Evolutionary conservation across 805 yeast species (phyloP).

Genomic region (Spathaspora sp.): DNA sequence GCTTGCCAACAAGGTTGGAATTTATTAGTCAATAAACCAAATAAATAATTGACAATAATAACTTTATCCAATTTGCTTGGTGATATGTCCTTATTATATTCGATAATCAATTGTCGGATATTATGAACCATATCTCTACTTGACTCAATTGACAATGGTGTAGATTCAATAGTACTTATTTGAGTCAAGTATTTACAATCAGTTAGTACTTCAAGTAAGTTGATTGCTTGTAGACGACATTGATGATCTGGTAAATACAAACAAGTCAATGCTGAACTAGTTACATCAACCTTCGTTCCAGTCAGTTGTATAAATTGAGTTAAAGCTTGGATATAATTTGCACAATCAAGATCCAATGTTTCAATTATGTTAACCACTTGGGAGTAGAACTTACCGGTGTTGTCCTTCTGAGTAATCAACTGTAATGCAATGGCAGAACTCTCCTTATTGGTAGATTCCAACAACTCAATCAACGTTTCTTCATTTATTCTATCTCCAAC

Average conservation of each 20-base stretch:
- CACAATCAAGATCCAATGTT: conserved; percentile 26
- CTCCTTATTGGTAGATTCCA: neutral
- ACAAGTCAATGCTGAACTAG: conserved; percentile 20
- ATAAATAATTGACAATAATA: conserved; percentile 31
- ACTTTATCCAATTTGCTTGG: conserved; percentile 13
- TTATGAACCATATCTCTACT: conserved; percentile 75
- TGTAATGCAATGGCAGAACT: conserved; percentile 1
- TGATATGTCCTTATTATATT: conserved; percentile 23
- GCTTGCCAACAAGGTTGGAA: conserved; percentile 88
- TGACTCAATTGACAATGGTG: conserved; percentile 64
- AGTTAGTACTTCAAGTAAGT: conserved; percentile 35
- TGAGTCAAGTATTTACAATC: conserved; percentile 37
- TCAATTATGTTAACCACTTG: neutral
- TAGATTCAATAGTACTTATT: conserved; percentile 61
- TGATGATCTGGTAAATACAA: conserved; percentile 48
- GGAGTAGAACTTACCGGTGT: no score
- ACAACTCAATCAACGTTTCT: neutral
- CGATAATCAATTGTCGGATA: conserved; percentile 54
- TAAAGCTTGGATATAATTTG: conserved; percentile 34
- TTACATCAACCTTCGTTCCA: neutral
- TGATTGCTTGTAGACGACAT: conserved; percentile 49
- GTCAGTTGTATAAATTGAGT: conserved; percentile 7
- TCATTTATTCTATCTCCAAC: neutral
- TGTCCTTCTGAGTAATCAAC: neutral
- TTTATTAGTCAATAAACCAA: conserved; percentile 67